phyloP scores from a whole-genome alignment of 257 asterid species.

The Craterostigma plantagineum region DNA sequence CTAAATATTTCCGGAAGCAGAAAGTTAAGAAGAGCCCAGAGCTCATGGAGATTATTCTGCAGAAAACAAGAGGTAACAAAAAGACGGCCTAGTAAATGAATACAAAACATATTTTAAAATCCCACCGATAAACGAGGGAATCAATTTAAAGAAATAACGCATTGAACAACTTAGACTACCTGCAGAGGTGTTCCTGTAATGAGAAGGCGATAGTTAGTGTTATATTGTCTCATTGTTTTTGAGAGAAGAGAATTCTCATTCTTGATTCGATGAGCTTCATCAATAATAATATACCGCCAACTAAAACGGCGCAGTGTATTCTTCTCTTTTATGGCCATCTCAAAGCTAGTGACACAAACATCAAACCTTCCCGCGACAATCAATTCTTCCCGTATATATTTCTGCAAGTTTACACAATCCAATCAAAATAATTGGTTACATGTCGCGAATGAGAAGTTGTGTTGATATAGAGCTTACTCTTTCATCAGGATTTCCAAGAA shows the following conservation, averaged over 20 bases:
- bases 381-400: constrained; percentile 73
- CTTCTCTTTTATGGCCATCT: constrained; percentile 97
- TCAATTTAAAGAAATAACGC: background rate
- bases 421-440: too few species aligned
- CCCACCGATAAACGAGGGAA: background rate
- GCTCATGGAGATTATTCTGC: constrained; percentile 99
- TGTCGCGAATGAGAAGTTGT: background rate
- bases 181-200: constrained; percentile 99
- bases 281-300: constrained; percentile 97
- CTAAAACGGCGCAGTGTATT: constrained; percentile 69
- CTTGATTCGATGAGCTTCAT: constrained; percentile 97
- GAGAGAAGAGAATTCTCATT: constrained; percentile 94
- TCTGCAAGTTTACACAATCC: constrained; percentile 20
- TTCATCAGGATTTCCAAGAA: constrained; percentile 97
- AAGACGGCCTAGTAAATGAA: background rate
- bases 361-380: constrained; percentile 98
- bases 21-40: constrained; percentile 95
- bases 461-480: constrained; percentile 37
- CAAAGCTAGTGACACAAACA: constrained; percentile 95
- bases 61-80: constrained; percentile 4
- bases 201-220: constrained; percentile 80
- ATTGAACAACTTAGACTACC: constrained; percentile 17
- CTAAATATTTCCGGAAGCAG: constrained; percentile 97
- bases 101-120: background rate
- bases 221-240: constrained; percentile 85